Evolutionary conservation across 495 filamentous ascomycete species (phyloP).

Genomic region (Penicillium herquei): DNA sequence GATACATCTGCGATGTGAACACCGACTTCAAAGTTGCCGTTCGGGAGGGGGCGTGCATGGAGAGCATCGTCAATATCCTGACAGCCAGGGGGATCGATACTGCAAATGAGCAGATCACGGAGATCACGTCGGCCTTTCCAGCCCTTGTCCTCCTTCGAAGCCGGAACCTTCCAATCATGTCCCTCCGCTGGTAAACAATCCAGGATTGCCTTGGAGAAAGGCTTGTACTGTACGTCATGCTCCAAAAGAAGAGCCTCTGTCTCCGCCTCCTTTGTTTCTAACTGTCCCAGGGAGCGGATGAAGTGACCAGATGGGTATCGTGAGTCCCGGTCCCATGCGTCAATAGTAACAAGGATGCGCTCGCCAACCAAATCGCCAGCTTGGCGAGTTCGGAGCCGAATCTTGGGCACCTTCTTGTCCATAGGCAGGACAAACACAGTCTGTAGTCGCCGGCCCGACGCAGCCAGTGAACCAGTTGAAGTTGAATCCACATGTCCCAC

Average conservation of each 20-base stretch:
- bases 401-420: conserved; percentile 97
- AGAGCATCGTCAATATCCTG: conserved; percentile 98
- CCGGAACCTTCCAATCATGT: conserved; percentile 89
- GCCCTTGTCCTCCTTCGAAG: conserved; percentile 69
- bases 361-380: conserved; percentile 84
- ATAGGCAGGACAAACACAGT: conserved; percentile 93
- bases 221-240: conserved; percentile 96
- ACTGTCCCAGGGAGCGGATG: conserved; percentile 84
- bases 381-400: conserved; percentile 86
- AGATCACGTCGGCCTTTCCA: conserved; percentile 85
- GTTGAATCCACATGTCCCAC: conserved; percentile 90
- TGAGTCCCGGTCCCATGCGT: conserved; percentile 91
- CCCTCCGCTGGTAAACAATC: conserved; percentile 91
- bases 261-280: conserved; percentile 94
- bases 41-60: conserved; percentile 78
- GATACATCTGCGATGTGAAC: conserved; percentile 99
- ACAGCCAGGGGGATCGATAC: conserved; percentile 93
- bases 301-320: conserved; percentile 92
- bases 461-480: conserved; percentile 68
- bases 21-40: conserved; percentile 93
- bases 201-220: conserved; percentile 91
- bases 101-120: conserved; percentile 84
- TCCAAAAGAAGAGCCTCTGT: conserved; percentile 93
- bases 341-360: conserved; percentile 91
- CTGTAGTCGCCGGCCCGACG: conserved; percentile 78